Base-by-base conservation (phyloP, 208 protist genomes). In the Novymonas esmeraldas region DNA sequence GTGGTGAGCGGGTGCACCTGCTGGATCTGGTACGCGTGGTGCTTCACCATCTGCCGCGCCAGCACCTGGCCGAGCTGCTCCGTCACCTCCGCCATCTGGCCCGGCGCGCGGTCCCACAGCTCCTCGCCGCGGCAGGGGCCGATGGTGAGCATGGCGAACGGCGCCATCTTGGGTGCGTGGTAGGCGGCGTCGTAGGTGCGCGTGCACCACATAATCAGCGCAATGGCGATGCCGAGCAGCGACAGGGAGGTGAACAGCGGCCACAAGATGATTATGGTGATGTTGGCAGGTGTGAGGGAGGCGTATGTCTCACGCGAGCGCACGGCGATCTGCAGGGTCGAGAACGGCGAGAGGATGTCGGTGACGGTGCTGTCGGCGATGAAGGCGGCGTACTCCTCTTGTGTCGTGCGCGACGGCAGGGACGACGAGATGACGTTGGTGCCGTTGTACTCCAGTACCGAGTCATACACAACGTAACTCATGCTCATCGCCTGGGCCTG, bases 1-100 rank as follows among this genome's bases (percentile, higher is more conserved):
- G 70, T 68, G 41, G 82, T 92, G 66, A 88, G 89, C 34, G 86
- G 84, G 75, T 95, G 84, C 46, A 91, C 52, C 70, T 92, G 89
- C 56, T 76, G 60, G 34, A 85, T 82, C 42, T 84, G 76, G 72
- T 90, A 95, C 38, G 79, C 89, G 33, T 57, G 48, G 59, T 79
- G 44, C 6, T 56, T 29, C 26, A 66, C 64, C 77, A 92, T 91
- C 41, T 66, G 59, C 28, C 20, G 39, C 24, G 51, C 55, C 31
- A 88, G 79, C 14, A 95, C 45, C 18, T 28, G 48, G 9, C 61
- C 56, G 18, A 92, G 73, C 2, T 48, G 31, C 24, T 95, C 82
- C 38, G 69, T 89, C 13, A 90, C 83, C 26, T 46, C 55, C 36
- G 67, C 77, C 85, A 90, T 92, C 36, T 75, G 58, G 6, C 90